Evolutionary conservation across 208 protist genomes (phyloP).

Genomic region (Wallacemonas sp.): DNA sequence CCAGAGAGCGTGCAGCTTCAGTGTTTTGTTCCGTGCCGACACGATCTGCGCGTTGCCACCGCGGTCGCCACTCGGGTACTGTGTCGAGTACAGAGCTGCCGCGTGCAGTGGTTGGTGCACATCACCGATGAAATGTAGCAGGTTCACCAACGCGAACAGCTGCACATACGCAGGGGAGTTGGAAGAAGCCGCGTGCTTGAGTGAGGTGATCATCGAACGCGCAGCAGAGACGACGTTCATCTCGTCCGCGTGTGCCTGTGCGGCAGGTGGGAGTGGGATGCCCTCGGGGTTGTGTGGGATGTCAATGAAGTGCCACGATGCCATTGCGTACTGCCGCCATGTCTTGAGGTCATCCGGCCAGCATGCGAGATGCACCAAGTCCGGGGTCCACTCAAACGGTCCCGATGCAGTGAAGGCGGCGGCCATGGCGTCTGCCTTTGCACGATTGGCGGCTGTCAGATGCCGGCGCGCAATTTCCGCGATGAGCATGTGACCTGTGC

Average conservation of each 20-base stretch:
- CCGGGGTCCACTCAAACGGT: slow-evolving; percentile 50
- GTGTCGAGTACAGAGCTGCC: slow-evolving; percentile 29
- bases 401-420: slow-evolving; percentile 39
- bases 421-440: slow-evolving; percentile 29
- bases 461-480: slow-evolving; percentile 73
- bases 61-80: slow-evolving; percentile 57
- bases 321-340: slow-evolving; percentile 60
- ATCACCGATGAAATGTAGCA: slow-evolving; percentile 84
- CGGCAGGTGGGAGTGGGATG: slow-evolving; percentile 20
- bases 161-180: slow-evolving; percentile 43
- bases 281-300: slow-evolving; percentile 58
- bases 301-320: slow-evolving; percentile 76
- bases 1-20: slow-evolving; percentile 75
- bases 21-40: slow-evolving; percentile 17
- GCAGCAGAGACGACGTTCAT: slow-evolving; percentile 34
- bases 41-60: slow-evolving; percentile 73
- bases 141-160: slow-evolving; percentile 68
- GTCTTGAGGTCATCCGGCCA: slow-evolving; percentile 82
- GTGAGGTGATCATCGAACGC: slow-evolving; percentile 16
- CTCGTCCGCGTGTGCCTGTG: not conserved
- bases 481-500: slow-evolving; percentile 83
- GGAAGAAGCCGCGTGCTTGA: slow-evolving; percentile 2
- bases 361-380: slow-evolving; percentile 73
- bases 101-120: slow-evolving; percentile 86
- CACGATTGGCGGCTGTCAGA: slow-evolving; percentile 26